Base-by-base conservation (phyloP, 768 basidiomycete species). In the Kwoniella dejecticola region DNA sequence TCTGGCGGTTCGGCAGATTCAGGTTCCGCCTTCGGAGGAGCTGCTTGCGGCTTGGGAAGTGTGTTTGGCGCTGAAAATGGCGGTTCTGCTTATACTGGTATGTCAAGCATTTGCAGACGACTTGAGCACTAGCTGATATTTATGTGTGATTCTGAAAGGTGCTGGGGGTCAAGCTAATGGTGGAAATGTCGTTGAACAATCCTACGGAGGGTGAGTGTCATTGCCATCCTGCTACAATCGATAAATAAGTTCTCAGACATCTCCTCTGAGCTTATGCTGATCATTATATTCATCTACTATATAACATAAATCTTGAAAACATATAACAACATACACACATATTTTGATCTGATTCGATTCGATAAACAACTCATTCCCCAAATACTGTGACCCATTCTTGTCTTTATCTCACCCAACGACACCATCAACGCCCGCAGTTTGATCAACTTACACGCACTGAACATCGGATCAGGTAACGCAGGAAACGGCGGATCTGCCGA, bases 401-500 rank as follows among this genome's bases (percentile, higher is more conserved):
- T n/a, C n/a, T n/a, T n/a, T n/a, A n/a, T n/a, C n/a, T n/a, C n/a
- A n/a, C n/a, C n/a, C n/a, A n/a, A n/a, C n/a, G n/a, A n/a, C n/a
- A n/a, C n/a, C n/a, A n/a, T n/a, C n/a, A n/a, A n/a, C n/a, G n/a
- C n/a, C n/a, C n/a, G n/a, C 52, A 68, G 67, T n/a, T 59, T 74
- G 15, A 33, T 72, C 55, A 70, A 70, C 48, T 45, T 75, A 29
- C 56, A 75, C 53, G 63, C 65, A 4, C 66, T 75, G 48, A 75
- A 75, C 46, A 49, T 75, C 49, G 67, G 60, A 8, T 70, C 67
- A 21, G 59, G 60, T 45, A 75, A 75, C 44, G 74, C 69, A 15
- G 74, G 74, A 1, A 68, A 69, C 17, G 74, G 71, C 19, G 74
- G 74, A 11, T 48, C 47, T 4, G 71, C 71, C 36, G 62, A 63